Evolutionary conservation across 2,329 filamentous ascomycete genomes (phyloP).

Genomic region (Albophoma yamanashiensis): DNA sequence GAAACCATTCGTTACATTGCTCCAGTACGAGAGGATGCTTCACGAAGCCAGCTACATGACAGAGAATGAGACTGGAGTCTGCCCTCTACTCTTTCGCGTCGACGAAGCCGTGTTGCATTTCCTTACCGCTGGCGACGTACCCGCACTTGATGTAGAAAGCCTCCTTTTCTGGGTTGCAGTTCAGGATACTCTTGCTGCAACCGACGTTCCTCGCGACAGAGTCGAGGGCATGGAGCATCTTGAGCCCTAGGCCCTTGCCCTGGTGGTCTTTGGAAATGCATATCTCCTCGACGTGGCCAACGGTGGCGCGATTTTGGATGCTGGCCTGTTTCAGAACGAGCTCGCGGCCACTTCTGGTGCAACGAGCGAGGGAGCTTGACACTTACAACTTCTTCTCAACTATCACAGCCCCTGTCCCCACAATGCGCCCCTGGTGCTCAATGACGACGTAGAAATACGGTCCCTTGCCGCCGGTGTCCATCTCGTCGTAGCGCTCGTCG

Average conservation of each 20-base stretch:
- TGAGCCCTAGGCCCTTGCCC: slow-evolving; percentile 67
- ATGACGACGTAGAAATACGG: slow-evolving; percentile 64
- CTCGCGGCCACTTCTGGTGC: neutral
- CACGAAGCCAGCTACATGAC: neutral
- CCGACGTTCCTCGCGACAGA: slow-evolving; percentile 61
- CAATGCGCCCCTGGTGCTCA: slow-evolving; percentile 50
- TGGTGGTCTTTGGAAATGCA: slow-evolving; percentile 70
- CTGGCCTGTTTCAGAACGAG: slow-evolving; percentile 15
- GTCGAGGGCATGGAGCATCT: slow-evolving; percentile 69
- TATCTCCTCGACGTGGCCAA: slow-evolving; percentile 80
- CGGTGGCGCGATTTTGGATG: slow-evolving; percentile 55
- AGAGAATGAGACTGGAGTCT: too few relatives aligned
- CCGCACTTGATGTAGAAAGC: slow-evolving; percentile 53
- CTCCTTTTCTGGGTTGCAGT: slow-evolving; percentile 69
- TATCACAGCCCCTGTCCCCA: slow-evolving; percentile 65
- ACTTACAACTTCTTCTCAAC: slow-evolving; percentile 69
- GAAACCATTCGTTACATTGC: too few relatives aligned
- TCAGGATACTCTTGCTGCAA: slow-evolving; percentile 73
- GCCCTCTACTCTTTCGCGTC: neutral
- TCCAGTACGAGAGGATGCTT: too few relatives aligned
- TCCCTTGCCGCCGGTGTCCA: slow-evolving; percentile 21
- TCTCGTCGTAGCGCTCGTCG: slow-evolving; percentile 56
- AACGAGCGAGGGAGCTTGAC: rapidly evolving
- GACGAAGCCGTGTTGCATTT: slow-evolving; percentile 9
- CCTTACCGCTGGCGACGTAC: slow-evolving; percentile 7